A percentile compares a stretch with the other conserved stretches of the same genome.
Evolutionary conservation across 148 eudicot genomes (phyloP).

Genomic region (Chenopodium suecicum): DNA sequence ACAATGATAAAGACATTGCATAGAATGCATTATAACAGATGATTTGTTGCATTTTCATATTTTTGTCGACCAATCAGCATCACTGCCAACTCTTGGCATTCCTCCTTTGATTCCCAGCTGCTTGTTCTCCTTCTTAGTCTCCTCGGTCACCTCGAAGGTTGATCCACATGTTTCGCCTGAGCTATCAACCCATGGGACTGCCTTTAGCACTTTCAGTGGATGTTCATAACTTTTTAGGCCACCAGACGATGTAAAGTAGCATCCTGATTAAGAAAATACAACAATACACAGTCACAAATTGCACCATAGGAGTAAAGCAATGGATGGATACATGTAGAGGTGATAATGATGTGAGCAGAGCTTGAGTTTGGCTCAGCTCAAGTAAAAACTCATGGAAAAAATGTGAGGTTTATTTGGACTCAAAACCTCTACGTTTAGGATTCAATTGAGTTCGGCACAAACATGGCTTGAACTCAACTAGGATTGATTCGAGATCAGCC

Average conservation of each 20-base stretch:
- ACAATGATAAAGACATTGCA: not conserved
- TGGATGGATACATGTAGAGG: not conserved
- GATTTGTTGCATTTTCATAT: not conserved
- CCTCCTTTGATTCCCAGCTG: conserved; percentile 22
- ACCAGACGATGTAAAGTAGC: conserved; percentile 70
- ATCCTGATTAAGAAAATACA: conserved; percentile 37
- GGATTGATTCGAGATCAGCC: too few relatives aligned
- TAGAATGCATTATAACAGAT: not conserved
- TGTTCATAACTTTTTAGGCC: conserved; percentile 82
- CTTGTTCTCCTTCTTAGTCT: conserved; percentile 44
- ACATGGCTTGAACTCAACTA: too few relatives aligned
- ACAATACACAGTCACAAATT: not conserved
- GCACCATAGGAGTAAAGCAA: not conserved
- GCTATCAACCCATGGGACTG: conserved; percentile 74
- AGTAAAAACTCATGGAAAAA: too few relatives aligned
- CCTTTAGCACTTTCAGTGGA: conserved; percentile 60
- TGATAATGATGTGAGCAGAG: not conserved
- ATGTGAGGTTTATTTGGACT: too few relatives aligned
- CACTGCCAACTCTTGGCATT: conserved; percentile 82
- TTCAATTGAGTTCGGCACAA: too few relatives aligned
- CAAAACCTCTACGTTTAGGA: too few relatives aligned
- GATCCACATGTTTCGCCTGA: conserved; percentile 74
- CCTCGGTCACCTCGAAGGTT: conserved; percentile 57
- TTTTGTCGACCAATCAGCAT: conserved; percentile 70
- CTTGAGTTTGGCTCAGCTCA: too few relatives aligned